phyloP scores from a whole-genome alignment of 306 rosid species.

The Cicer judaicum region DNA sequence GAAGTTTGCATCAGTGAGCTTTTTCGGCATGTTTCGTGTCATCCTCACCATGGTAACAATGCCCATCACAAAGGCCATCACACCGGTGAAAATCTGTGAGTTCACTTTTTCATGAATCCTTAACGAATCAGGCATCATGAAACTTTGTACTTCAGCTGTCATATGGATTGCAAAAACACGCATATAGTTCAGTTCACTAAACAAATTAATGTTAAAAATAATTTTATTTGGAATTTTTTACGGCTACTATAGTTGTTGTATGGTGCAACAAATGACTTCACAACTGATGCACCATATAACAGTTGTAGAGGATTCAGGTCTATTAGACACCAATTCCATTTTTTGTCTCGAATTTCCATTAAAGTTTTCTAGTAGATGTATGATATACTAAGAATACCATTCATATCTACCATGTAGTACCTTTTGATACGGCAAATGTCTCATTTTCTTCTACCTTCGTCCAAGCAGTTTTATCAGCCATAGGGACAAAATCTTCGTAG shows the following conservation, averaged over 20 bases:
- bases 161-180: not conserved
- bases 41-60: constrained; percentile 75
- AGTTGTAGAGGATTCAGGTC: no score
- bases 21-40: constrained; percentile 77
- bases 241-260: not conserved
- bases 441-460: constrained; percentile 47
- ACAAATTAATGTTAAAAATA: no score
- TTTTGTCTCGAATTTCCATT: not conserved
- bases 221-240: not conserved
- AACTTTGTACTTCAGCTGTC: constrained; percentile 49
- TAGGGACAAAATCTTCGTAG: constrained; percentile 50
- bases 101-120: constrained; percentile 59
- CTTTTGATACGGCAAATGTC: constrained; percentile 52
- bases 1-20: constrained; percentile 75
- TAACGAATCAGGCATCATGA: constrained; percentile 45
- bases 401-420: constrained; percentile 41
- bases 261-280: no score
- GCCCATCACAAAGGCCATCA: constrained; percentile 83
- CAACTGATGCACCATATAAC: no score
- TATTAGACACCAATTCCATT: no score
- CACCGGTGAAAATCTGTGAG: constrained; percentile 63
- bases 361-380: not conserved
- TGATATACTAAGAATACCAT: not conserved
- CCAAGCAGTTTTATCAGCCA: constrained; percentile 57
- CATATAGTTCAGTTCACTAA: constrained; percentile 9